Evolutionary conservation across 1,284 basidiomycete species (phyloP).

Genomic region (Leccinum angustisporum): DNA sequence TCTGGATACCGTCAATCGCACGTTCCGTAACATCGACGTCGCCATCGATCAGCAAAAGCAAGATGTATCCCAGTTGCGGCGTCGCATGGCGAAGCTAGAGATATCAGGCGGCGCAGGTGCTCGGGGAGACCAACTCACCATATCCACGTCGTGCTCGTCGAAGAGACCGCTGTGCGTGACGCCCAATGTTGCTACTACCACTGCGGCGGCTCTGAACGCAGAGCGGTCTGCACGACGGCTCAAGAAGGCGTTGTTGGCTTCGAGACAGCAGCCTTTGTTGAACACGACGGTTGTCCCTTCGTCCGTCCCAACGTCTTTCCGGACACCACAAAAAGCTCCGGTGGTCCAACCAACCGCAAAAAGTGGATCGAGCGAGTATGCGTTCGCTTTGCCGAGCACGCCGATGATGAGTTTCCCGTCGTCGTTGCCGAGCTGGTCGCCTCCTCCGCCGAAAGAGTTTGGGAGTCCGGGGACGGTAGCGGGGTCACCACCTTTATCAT

Average conservation of each 20-base stretch:
- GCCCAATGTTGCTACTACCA: conserved; percentile 65
- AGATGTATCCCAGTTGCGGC: conserved; percentile 56
- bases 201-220: conserved; percentile 75
- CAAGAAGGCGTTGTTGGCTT: conserved; percentile 63
- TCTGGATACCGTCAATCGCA: conserved; percentile 80
- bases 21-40: conserved; percentile 79
- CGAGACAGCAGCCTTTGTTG: conserved; percentile 61
- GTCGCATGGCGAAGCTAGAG: conserved; percentile 56
- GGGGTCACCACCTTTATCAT: conserved; percentile 16
- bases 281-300: conserved; percentile 53
- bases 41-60: conserved; percentile 62
- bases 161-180: conserved; percentile 49
- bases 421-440: conserved; percentile 22
- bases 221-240: conserved; percentile 70
- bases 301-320: conserved; percentile 43
- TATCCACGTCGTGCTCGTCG: conserved; percentile 34
- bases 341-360: conserved; percentile 9
- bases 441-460: conserved; percentile 16
- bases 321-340: conserved; percentile 29
- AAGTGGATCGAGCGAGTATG: not conserved
- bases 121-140: conserved; percentile 41
- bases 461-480: conserved; percentile 6
- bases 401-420: conserved; percentile 25
- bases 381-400: conserved; percentile 17
- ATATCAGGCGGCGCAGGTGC: conserved; percentile 31